These are phyloP conservation scores for Coniochaeta hoffmannii DNA, from an alignment of 2,329 filamentous ascomycete genomes.

Conservation along the genomic window DNA sequence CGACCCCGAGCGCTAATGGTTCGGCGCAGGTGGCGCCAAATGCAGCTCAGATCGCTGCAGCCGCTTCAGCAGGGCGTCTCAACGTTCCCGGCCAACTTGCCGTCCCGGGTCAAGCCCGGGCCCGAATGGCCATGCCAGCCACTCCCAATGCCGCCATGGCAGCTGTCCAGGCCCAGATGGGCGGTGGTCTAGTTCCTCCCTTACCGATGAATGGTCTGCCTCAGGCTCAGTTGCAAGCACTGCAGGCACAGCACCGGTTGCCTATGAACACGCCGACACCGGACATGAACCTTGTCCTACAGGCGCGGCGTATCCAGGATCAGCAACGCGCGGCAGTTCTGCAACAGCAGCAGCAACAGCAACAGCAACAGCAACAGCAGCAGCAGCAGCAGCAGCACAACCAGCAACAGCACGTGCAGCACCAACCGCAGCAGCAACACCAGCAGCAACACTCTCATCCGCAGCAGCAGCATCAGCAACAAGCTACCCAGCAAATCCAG, in stretches of 20 bases:
- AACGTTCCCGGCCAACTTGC: conserved; percentile 37
- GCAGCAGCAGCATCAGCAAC: conserved; percentile 24
- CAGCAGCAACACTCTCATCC: conserved; percentile 17
- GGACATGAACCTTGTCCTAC: conserved; percentile 50
- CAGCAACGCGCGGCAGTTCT: conserved; percentile 42
- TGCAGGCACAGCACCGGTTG: conserved; percentile 53
- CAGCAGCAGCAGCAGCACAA: conserved; percentile 28
- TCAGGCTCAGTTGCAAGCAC: conserved; percentile 61
- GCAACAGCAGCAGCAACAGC: conserved; percentile 15
- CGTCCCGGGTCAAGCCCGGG: conserved; percentile 37
- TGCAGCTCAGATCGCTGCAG: conserved; percentile 20
- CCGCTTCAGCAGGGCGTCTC: conserved; percentile 28
- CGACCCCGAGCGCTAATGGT: conserved; percentile 23
- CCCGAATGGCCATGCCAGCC: conserved; percentile 47
- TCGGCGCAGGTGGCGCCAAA: conserved; percentile 25
- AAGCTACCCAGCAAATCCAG: conserved; percentile 29
- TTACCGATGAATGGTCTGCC: conserved; percentile 58
- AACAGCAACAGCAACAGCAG: conserved; percentile 21
- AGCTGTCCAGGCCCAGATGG: conserved; percentile 39
- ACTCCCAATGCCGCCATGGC: conserved; percentile 44
- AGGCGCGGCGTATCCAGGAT: conserved; percentile 60
- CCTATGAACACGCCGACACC: conserved; percentile 38
- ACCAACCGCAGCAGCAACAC: conserved; percentile 19
- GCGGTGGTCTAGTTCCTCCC: conserved; percentile 41
- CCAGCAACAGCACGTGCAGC: conserved; percentile 24